A percentile compares a stretch with the other conserved stretches of the same genome.
phyloP scores from a whole-genome alignment of 2,329 filamentous ascomycete genomes.

The Pyricularia pennisetigena region DNA sequence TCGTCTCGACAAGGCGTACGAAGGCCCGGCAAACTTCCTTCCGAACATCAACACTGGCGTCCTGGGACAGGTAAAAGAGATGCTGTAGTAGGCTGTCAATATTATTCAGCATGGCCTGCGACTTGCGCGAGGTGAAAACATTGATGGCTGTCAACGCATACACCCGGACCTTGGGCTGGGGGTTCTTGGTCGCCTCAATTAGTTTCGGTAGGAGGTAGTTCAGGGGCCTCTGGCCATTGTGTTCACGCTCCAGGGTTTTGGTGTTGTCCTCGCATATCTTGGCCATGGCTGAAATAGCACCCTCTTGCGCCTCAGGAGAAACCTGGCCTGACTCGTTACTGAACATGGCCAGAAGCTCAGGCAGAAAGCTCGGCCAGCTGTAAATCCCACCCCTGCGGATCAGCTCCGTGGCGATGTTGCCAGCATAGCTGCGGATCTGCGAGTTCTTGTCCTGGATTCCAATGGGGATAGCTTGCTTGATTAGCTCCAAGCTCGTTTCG shows the following conservation, averaged over 20 bases:
- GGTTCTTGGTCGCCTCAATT: constrained; percentile 73
- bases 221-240: constrained; percentile 79
- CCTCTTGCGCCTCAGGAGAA: constrained; percentile 70
- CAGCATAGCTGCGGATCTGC: constrained; percentile 81
- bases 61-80: constrained; percentile 71
- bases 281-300: constrained; percentile 81
- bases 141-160: constrained; percentile 80
- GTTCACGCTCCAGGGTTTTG: constrained; percentile 75
- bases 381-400: constrained; percentile 76
- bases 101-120: constrained; percentile 69
- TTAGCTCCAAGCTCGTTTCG: constrained; percentile 60
- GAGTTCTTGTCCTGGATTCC: constrained; percentile 72
- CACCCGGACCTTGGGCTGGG: constrained; percentile 66
- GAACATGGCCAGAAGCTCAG: constrained; percentile 71
- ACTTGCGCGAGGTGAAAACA: constrained; percentile 78
- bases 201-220: constrained; percentile 85
- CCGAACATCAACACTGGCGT: constrained; percentile 71
- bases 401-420: constrained; percentile 89
- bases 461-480: constrained; percentile 69
- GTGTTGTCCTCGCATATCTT: constrained; percentile 98
- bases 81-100: constrained; percentile 75
- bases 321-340: constrained; percentile 61
- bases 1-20: constrained; percentile 81
- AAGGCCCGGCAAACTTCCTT: constrained; percentile 91
- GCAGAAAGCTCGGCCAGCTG: constrained; percentile 83